phyloP scores from a whole-genome alignment of 768 basidiomycete species.

The Leccinum broughii region DNA sequence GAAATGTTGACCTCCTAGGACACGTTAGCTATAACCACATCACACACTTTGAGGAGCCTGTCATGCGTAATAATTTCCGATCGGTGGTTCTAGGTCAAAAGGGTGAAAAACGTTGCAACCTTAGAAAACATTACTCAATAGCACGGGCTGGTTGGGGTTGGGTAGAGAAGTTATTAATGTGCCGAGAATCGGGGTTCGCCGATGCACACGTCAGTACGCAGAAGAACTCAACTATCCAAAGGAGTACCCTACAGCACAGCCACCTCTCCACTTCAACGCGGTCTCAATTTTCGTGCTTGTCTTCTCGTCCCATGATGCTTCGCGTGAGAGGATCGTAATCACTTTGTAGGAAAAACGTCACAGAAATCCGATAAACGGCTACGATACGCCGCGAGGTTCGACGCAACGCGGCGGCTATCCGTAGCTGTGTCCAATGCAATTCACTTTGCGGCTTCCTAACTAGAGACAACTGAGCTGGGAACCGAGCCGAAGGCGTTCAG shows the following conservation, averaged over 20 bases:
- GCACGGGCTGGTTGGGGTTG: neutral
- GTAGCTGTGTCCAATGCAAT: neutral
- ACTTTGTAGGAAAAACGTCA: neutral
- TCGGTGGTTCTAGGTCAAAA: neutral
- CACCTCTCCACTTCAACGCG: neutral
- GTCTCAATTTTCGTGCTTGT: neutral
- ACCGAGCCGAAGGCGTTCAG: neutral
- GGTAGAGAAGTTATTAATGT: neutral
- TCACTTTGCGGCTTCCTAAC: neutral
- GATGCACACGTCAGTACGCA: neutral
- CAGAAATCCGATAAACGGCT: neutral
- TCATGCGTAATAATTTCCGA: neutral
- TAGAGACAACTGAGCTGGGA: neutral
- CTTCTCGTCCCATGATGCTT: neutral
- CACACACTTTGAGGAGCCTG: too few relatives aligned
- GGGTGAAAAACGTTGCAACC: neutral
- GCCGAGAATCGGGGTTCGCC: neutral
- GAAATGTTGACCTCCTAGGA: neutral
- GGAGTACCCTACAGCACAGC: slow-evolving; percentile 2
- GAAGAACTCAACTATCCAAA: neutral
- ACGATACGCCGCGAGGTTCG: neutral
- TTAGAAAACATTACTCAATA: neutral
- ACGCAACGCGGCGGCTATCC: neutral
- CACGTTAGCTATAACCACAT: too few relatives aligned
- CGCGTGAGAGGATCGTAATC: slow-evolving; percentile 5